Evolutionary conservation across 495 filamentous ascomycete species (phyloP), one percentile per base, ranked within the genome.

Genomic region (Elasticomyces elasticus): DNA sequence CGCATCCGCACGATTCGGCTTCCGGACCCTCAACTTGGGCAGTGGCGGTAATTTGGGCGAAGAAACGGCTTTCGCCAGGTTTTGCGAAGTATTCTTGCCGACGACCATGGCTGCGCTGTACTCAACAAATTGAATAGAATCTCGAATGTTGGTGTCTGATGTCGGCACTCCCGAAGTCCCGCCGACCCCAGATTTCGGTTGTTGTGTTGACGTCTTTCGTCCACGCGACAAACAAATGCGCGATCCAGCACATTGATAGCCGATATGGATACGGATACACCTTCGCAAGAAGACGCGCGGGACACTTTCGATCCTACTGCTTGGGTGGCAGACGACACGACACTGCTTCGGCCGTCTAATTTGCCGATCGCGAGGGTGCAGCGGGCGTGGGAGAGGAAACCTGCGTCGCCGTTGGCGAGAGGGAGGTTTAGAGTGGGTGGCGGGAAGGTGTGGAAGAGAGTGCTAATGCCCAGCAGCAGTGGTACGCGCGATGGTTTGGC

Each of bases 11-110:
- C 79, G 73, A 67, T 95, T 89, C 41, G 92, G 87, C 53, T 82
- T 78, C 61, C 85, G 84, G 47, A 98, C 83, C 60, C 88, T 86
- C 42, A 98, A 80, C 59, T 82, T 79, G 53, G 80, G 80, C 49
- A 98, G 80, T 20, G 92, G 91, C 61, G 94, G 89, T 27, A 98
- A 80, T 51, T 87, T 88, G 55, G 90, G 85, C 10, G 51, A 44
- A 44, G 59, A 41, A 12, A 50, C 55, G 31, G 54, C 51, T 25
- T 41, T 31, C 7, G 54, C 52, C 13, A 61, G 38, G 23, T 56
- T 38, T 12, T 42, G 43, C n/a, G 61, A 33, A 35, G 13, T 37
- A 38, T 48, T 58, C 47, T 56, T 63, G 53, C 61, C 58, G 35
- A 52, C 59, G 45, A 62, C 59, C 59, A 62, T 62, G 12, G 11